A percentile compares a stretch with the other conserved stretches of the same genome.
Conservation (phyloP, 371 early-diverging fungal species). For the Mortierella sp. region DNA sequence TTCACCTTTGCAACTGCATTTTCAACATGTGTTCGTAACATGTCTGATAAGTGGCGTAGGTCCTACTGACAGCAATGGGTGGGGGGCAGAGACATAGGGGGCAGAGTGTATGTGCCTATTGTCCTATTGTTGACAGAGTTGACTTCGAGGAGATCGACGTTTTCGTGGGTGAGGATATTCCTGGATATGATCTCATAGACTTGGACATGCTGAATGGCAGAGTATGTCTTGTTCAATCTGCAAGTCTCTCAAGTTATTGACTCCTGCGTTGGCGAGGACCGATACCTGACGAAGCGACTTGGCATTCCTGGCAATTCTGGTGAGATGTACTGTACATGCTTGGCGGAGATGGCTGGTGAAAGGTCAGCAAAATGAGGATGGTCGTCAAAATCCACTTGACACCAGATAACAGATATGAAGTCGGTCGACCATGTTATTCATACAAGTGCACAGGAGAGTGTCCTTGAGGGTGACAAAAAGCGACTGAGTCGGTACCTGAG, state of each 20-base stretch:
- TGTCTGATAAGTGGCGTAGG: no score
- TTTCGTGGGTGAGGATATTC: neutral
- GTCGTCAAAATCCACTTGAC: neutral
- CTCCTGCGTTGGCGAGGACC: neutral
- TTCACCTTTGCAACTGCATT: no score
- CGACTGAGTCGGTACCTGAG: constrained; percentile 9
- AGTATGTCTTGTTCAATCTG: neutral
- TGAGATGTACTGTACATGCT: neutral
- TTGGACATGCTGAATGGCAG: neutral
- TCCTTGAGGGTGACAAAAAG: constrained; percentile 23
- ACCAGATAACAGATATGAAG: neutral
- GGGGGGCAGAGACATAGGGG: neutral
- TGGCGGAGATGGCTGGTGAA: neutral
- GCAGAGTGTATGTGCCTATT: neutral
- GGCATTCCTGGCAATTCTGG: neutral
- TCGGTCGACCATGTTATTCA: neutral
- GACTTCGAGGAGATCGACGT: neutral
- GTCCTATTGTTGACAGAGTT: neutral
- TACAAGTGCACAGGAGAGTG: constrained; percentile 17
- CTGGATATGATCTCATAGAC: neutral
- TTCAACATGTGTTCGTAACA: no score
- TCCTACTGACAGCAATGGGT: no score
- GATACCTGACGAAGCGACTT: neutral
- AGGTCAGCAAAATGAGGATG: neutral
- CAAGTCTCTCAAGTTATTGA: neutral